These are phyloP conservation scores for Quercus phellos DNA, from an alignment of 331 rosid genomes.

Conservation along the genomic window DNA sequence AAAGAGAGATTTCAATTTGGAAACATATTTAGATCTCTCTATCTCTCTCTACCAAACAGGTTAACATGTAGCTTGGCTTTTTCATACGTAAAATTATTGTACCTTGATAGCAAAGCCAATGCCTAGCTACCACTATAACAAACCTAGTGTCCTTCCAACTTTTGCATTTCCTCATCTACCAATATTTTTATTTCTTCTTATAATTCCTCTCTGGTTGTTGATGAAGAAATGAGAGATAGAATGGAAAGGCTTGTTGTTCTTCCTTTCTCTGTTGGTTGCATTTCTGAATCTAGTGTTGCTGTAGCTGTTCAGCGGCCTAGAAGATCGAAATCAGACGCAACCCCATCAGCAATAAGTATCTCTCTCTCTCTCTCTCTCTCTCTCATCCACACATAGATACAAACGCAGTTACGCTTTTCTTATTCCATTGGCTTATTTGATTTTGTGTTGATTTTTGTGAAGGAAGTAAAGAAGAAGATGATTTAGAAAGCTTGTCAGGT, in stretches of 20 bases:
- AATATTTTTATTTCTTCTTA: slow-evolving; percentile 9
- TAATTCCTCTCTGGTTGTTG: not conserved
- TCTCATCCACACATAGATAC: not conserved
- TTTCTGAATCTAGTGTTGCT: slow-evolving; percentile 82
- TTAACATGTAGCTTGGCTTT: slow-evolving; percentile 36
- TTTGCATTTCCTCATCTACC: slow-evolving; percentile 20
- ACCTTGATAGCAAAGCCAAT: slow-evolving; percentile 38
- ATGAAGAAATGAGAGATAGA: slow-evolving; percentile 57
- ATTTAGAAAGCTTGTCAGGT: slow-evolving; percentile 33
- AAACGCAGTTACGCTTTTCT: not conserved
- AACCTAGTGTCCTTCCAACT: slow-evolving; percentile 11
- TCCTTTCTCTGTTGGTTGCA: slow-evolving; percentile 85
- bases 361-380: slow-evolving; percentile 22
- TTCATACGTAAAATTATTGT: slow-evolving; percentile 38
- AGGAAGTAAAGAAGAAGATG: slow-evolving; percentile 44
- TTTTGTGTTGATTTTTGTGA: not conserved
- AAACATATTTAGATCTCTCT: slow-evolving; percentile 6
- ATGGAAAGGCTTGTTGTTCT: slow-evolving; percentile 83
- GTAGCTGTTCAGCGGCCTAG: slow-evolving; percentile 58
- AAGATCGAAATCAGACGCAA: slow-evolving; percentile 50
- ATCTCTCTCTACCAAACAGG: slow-evolving; percentile 54
- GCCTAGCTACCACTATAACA: slow-evolving; percentile 18
- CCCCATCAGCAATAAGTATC: slow-evolving; percentile 50
- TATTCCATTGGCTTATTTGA: not conserved
- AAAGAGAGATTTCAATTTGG: not conserved